Evolutionary conservation across 768 basidiomycete genomes (phyloP).

Genomic region (Mycena floridula): DNA sequence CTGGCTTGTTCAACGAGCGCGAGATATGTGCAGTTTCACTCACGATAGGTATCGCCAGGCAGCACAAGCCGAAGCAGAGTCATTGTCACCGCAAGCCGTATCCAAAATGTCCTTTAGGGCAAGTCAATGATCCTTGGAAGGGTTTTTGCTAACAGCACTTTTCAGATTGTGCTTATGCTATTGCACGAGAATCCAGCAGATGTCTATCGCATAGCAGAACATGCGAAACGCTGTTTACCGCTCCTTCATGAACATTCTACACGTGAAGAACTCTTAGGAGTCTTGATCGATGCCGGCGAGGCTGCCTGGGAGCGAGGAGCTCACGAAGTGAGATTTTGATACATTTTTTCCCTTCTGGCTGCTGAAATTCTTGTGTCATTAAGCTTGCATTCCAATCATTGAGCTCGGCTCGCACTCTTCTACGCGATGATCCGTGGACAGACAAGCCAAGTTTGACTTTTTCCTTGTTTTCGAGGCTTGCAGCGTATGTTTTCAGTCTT

Average conservation of each 20-base stretch:
- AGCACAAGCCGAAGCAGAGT: constrained; percentile 52
- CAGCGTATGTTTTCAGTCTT: constrained; percentile 41
- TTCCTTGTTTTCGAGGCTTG: constrained; percentile 47
- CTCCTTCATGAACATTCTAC: constrained; percentile 56
- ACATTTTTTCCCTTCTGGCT: background rate
- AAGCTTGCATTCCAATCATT: constrained; percentile 62
- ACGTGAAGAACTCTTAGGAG: constrained; percentile 52
- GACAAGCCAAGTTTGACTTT: constrained; percentile 42
- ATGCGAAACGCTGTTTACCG: constrained; percentile 62
- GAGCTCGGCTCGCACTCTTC: constrained; percentile 48
- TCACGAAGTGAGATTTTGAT: constrained; percentile 47
- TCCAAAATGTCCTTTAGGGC: constrained; percentile 71
- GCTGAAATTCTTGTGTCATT: background rate
- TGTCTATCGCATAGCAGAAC: constrained; percentile 64
- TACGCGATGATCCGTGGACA: constrained; percentile 50
- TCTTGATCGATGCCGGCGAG: constrained; percentile 64
- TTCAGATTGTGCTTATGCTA: constrained; percentile 66
- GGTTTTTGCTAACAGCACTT: constrained; percentile 4
- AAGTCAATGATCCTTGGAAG: constrained; percentile 11
- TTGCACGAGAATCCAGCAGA: constrained; percentile 55
- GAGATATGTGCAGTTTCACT: constrained; percentile 73
- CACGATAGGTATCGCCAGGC: constrained; percentile 75
- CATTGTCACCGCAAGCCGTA: constrained; percentile 39
- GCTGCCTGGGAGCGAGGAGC: constrained; percentile 69
- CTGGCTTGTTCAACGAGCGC: constrained; percentile 65